Conservation (phyloP, 2,329 filamentous ascomycete species). For the Pseudogymnoascus sp. region DNA sequence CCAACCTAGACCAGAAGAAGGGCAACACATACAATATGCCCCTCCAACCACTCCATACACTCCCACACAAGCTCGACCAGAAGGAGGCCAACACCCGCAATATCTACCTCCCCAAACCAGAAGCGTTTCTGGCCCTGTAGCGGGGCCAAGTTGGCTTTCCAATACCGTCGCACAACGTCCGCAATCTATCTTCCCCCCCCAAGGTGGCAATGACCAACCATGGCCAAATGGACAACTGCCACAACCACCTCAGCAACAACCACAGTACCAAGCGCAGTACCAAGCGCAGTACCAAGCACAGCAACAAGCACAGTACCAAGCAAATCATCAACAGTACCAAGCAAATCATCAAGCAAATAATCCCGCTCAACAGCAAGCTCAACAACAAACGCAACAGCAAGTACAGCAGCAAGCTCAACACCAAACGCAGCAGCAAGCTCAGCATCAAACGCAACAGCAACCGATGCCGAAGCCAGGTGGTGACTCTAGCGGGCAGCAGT, state of each 20-base stretch:
- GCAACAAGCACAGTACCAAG: neutral
- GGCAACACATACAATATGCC: neutral
- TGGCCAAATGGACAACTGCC: constrained; percentile 20
- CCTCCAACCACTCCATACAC: neutral
- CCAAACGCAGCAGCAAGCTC: neutral
- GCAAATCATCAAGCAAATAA: neutral
- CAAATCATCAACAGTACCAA: neutral
- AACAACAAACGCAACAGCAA: neutral
- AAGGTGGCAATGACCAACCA: constrained; percentile 21
- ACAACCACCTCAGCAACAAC: neutral
- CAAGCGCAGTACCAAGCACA: neutral
- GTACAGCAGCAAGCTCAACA: neutral
- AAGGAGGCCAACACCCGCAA: neutral
- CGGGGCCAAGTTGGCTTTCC: constrained; percentile 6
- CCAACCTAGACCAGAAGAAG: neutral
- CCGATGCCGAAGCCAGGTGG: neutral
- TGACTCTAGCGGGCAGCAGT: neutral
- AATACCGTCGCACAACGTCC: constrained; percentile 18
- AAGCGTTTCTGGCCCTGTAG: neutral
- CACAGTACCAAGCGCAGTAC: neutral
- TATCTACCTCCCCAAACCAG: neutral
- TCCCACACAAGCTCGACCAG: neutral
- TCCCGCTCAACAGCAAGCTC: neutral
- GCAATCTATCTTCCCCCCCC: constrained; percentile 22
- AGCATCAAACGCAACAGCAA: neutral